These are phyloP conservation scores for Gracilaria vermiculophylla DNA, from an alignment of 23 red algal genomes.

Conservation along the genomic window DNA sequence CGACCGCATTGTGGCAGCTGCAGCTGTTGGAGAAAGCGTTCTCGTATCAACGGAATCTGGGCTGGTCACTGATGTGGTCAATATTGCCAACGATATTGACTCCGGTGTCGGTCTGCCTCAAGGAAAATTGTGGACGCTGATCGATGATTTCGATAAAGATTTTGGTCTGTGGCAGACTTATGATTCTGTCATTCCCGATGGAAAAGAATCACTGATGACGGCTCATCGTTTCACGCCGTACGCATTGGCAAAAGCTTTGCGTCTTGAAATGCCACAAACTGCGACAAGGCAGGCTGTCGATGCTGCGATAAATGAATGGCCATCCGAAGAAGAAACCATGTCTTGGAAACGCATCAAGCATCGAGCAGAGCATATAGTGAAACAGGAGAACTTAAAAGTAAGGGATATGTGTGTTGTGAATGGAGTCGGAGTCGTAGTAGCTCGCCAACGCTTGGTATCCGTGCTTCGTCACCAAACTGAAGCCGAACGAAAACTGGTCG, in stretches of 20 bases:
- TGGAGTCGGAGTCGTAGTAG: slow-evolving; percentile 29
- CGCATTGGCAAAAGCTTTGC: slow-evolving; percentile 48
- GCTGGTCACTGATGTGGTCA: slow-evolving; percentile 26
- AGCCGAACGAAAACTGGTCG: slow-evolving; percentile 37
- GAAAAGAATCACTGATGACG: slow-evolving; percentile 20
- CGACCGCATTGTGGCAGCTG: slow-evolving; percentile 42
- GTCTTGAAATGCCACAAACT: slow-evolving; percentile 8
- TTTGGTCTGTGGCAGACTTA: slow-evolving; percentile 31
- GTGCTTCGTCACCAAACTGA: slow-evolving; percentile 30
- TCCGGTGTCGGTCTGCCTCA: slow-evolving; percentile 32
- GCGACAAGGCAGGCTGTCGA: slow-evolving; percentile 11
- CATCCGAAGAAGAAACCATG: slow-evolving; percentile 6
- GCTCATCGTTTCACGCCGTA: slow-evolving; percentile 53
- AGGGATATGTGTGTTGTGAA: slow-evolving; percentile 22
- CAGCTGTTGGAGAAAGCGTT: slow-evolving; percentile 23
- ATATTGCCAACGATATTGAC: slow-evolving; percentile 46
- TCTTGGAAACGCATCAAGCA: slow-evolving; percentile 38
- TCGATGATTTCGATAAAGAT: slow-evolving; percentile 45
- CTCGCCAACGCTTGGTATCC: slow-evolving; percentile 2
- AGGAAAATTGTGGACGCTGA: slow-evolving; percentile 30
- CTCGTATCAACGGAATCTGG: slow-evolving; percentile 47
- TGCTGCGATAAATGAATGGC: neutral
- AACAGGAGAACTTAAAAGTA: slow-evolving; percentile 32
- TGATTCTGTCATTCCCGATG: slow-evolving; percentile 2
- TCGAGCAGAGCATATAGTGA: slow-evolving; percentile 32